A percentile compares a stretch with the other conserved stretches of the same genome.
These are phyloP conservation scores for Ceratobasidium sp. DNA, from an alignment of 1,284 basidiomycete genomes.

Conservation along the genomic window DNA sequence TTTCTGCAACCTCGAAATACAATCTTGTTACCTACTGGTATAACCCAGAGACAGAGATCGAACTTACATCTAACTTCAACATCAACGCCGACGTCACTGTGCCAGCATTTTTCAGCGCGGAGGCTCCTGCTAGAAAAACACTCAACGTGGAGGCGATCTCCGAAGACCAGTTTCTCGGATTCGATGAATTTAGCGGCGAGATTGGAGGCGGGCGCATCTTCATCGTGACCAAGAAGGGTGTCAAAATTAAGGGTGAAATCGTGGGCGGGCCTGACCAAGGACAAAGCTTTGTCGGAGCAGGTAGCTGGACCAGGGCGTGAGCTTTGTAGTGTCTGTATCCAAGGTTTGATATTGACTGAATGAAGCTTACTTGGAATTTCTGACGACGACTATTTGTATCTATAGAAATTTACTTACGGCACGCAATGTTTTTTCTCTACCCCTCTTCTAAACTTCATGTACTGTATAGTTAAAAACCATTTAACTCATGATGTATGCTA, in stretches of 20 bases:
- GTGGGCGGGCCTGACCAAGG: background rate
- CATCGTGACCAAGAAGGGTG: background rate
- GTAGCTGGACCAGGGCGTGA: background rate
- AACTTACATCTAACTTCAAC: background rate
- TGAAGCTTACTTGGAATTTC: no score
- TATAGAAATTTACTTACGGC: no score
- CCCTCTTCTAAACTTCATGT: no score
- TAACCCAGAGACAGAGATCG: background rate
- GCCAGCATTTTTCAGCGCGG: background rate
- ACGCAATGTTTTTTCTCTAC: no score
- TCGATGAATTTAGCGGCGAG: background rate
- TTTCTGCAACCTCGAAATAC: background rate
- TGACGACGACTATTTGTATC: no score
- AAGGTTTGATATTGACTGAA: no score
- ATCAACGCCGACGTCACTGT: conserved; percentile 1
- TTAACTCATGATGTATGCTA: no score
- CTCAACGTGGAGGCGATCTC: background rate
- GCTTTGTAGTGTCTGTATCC: background rate
- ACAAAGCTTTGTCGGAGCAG: conserved; percentile 1
- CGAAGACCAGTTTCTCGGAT: background rate
- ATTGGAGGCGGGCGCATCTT: background rate
- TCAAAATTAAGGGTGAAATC: background rate
- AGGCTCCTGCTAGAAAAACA: background rate
- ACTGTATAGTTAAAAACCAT: no score
- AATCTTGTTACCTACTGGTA: background rate